Evolutionary conservation across 805 yeast species (phyloP), one percentile per base, ranked within the genome.

Genomic region (Candida jianshihensis): DNA sequence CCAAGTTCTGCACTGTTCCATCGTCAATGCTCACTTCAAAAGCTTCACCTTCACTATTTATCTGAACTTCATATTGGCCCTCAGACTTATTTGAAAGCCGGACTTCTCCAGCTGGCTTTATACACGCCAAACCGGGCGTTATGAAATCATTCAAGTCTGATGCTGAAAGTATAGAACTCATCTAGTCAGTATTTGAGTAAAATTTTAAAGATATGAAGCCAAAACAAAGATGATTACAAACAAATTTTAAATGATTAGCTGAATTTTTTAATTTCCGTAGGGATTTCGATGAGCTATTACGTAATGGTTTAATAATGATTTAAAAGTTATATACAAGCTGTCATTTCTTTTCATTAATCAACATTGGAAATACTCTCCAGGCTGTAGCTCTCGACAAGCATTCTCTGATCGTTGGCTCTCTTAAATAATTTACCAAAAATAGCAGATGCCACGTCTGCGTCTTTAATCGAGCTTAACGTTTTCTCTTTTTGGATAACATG

Each of bases 61-160:
- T 71, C 52, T 77, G 78, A 29, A 83, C 75, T 43, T 77, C 84
- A 16, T 42, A 43, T 4, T 64, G 31, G 26, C 53, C 56, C n/a
- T 41, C 34, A 19, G 41, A 26, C 55, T 43, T 41, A 28, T 43
- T 43, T 12, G 46, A 16, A 13, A 29, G 54, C 30, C 61, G 57
- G 15, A 53, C 57, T 22, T 61, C 68, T 36, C 73, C 80, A 10
- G 78, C 80, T 0, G 97, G 96, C 61, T 87, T 92, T 37, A 89
- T 81, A 56, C 98, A 92, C 0, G 96, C 97, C 19, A 85, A 79
- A 0, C 96, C 95, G 0, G 97, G 98, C 22, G 84, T 72, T 30
- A 92, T 90, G 61, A 88, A 92, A 60, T 92, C 98, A 60, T 92
- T 92, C 39, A 92, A 64, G 53, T 92, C 97, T 39, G 85, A 92